Evolutionary conservation across 2,329 filamentous ascomycete genomes (phyloP), one percentile per base, ranked within the genome.

Genomic region (Aspergillus amoenus): DNA sequence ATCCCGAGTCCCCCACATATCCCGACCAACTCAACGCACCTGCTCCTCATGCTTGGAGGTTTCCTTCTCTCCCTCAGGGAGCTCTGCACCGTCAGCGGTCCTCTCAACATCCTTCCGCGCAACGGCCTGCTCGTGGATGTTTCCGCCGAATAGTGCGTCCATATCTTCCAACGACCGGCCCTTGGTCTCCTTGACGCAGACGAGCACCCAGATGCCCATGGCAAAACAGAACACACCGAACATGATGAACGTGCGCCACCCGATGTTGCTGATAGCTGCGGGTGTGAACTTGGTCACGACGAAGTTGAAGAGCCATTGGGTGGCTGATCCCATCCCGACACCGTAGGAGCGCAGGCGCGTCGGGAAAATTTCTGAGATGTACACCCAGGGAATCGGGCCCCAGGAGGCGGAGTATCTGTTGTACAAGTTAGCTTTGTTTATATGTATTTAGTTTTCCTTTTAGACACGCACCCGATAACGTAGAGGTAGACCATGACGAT

Each of bases 101-200:
- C 30, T n/a, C 45, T 46, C 44, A n/a, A 48, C 11, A 9, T 48
- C 45, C 27, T 48, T 48, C 30, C 7, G 21, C 32, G 30, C n/a
- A 30, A 30, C 27, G 27, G 27, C 27, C 17, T n/a, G 17, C 45
- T 22, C 30, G 11, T 22, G 30, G 21, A n/a, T 5, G 5, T 39
- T 37, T 8, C 17, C 21, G 18, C 32, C 82, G 66, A 85, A 85
- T 2, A 85, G 70, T 18, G 82, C 63, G 62, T 84, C 82, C 57
- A 86, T 85, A 61, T 85, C 83, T 64, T 87, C 83, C 0, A 86
- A 71, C 4, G 74, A 76, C 43, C 81, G 71, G 5, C 80, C 76
- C 64, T 81, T 82, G 0, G 81, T 83, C 70, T 84, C 81, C 45
- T 75, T 80, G 68, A 85, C 84, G 55, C 81, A 70, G 56, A 82